Base-by-base conservation (phyloP, 2,329 filamentous ascomycete species). In the Xylaria sp. region DNA sequence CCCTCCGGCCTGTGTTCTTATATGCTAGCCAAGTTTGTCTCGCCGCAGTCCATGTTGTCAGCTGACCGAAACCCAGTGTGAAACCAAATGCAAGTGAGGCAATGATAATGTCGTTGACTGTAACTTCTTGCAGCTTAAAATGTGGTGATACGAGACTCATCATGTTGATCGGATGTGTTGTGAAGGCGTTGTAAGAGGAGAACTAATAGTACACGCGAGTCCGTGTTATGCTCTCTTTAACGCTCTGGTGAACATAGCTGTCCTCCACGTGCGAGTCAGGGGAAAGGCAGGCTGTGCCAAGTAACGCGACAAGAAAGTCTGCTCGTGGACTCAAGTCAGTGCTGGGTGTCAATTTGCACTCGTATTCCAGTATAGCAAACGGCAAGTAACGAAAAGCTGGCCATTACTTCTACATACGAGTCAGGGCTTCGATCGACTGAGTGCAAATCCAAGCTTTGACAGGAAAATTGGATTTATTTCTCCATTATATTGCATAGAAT, bases 31-130 rank as follows among this genome's bases (percentile, higher is more conserved):
- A 72, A 0, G 77, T 77, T 70, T 81, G 79, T 70, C 76, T 77
- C 42, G 76, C 61, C 10, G 79, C 79, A 20, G 76, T 80, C 76
- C 78, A 81, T 17, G 71, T 70, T 36, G 80, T 79, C 57, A 81
- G 73, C 75, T 78, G 79, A 20, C 80, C 79, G 59, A 81, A 80
- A 44, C 80, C 80, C 11, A 81, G 66, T 25, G 79, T 80, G 69
- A 81, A 81, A 53, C 80, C 80, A 62, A 74, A 76, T 15, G 79
- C 80, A 25, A 77, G 65, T 0, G 73, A 76, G 45, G 78, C 78
- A 39, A 78, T 68, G 55, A 74, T 66, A 29, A 75, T 64, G 39
- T 76, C 75, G 38, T 69, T 38, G 11, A 33, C n/a, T 6, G 72
- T 68, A n/a, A 74, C 73, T 27, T 66, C 62, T 55, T 70, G 68